Base-by-base conservation (phyloP, 2,329 filamentous ascomycete species). In the Cladosporium colombiae region DNA sequence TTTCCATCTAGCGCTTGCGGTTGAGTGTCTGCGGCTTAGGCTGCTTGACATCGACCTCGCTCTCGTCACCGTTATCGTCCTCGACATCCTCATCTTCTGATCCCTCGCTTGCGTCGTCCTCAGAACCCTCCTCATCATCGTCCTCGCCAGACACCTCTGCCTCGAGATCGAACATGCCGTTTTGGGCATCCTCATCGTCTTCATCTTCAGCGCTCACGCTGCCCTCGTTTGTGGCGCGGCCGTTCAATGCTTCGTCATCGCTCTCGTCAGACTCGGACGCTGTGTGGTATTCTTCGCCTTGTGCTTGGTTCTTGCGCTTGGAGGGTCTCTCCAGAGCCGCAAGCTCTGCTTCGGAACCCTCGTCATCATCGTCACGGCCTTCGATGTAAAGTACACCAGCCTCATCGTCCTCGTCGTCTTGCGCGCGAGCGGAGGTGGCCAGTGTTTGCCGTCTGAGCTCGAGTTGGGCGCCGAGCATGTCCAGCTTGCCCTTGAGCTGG, bases 401-500 rank as follows among this genome's bases (percentile, higher is more conserved):
- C 69, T 92, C 89, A 46, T 89, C 88, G 8, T 90, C 85, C 3
- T 86, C 83, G n/a, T 84, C 82, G 8, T 84, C 83, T 1, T 83
- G 82, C 46, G 82, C 82, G 21, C 82, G 80, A 56, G 82, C 81
- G 18, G 72, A 68, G 55, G 68, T 68, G 23, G 71, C 72, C 73
- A 90, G 87, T 78, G 93, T 87, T 68, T 85, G 86, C 73, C 87
- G 88, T 59, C 95, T 85, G 72, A 97, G 81, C 72, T 91, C 88
- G 78, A 98, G 89, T 80, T 99, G 95, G 7, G 92, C 89, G 73
- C 95, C 91, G 58, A 98, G 84, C 87, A 99, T 92, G 75, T 98
- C 94, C 35, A 99, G 84, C 79, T 97, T 97, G 27, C 95, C 95
- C 82, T 97, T 97, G 67, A 99, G 85, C 23, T 93, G 87, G 40